Conservation (phyloP, 345 rosid species). For the Cardamine resedifolia region DNA sequence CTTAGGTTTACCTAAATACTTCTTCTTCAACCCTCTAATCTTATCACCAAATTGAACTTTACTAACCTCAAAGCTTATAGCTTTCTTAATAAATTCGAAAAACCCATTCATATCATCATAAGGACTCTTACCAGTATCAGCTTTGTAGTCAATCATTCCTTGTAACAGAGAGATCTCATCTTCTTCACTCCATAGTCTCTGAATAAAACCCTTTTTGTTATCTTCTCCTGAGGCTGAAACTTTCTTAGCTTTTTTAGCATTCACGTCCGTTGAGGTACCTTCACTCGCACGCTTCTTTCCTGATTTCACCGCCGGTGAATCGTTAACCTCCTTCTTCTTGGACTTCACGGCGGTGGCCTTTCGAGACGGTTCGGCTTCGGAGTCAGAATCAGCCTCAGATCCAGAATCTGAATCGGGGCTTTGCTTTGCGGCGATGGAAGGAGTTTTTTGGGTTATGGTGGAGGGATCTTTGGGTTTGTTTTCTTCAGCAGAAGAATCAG, state of each 20-base stretch:
- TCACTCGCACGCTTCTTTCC: slow-evolving; percentile 10
- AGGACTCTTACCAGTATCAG: not conserved
- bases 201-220: not conserved
- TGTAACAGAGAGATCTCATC: slow-evolving; percentile 43
- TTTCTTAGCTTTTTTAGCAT: slow-evolving; percentile 22
- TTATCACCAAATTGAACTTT: slow-evolving; percentile 26
- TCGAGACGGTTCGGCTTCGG: not conserved
- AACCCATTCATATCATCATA: not conserved
- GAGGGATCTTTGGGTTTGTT: not conserved
- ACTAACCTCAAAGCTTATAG: not conserved
- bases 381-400: not conserved
- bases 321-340: not conserved
- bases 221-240: not conserved
- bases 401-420: not conserved
- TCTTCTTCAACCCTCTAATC: slow-evolving; percentile 40
- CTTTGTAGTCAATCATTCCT: slow-evolving; percentile 34
- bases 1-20: slow-evolving; percentile 20
- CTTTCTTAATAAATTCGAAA: not conserved
- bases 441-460: not conserved
- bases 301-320: slow-evolving; percentile 10
- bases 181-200: slow-evolving; percentile 46
- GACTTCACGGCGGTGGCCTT: not conserved
- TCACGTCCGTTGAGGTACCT: not conserved
- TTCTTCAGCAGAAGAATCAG: not conserved
- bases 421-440: not conserved